Conservation (phyloP, 129 eudicot genomes). For the Flaveria bidentis region DNA sequence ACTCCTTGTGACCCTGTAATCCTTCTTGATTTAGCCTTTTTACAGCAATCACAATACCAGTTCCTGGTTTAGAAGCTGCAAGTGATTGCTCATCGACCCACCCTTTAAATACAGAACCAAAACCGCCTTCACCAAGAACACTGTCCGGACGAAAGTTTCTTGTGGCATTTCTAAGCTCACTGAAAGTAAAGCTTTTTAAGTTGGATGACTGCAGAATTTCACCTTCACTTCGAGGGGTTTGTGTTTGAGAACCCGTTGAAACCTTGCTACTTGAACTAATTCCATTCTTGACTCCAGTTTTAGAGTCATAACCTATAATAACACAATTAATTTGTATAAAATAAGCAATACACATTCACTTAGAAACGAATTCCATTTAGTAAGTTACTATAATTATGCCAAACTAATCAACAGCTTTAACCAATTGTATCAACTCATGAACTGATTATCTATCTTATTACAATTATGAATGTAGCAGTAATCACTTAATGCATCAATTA, state of each 20-base stretch:
- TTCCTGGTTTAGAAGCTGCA: conserved; percentile 68
- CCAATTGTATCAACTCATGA: not conserved
- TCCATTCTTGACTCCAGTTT: conserved; percentile 48
- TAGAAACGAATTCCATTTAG: not conserved
- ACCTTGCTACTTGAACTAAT: conserved; percentile 54
- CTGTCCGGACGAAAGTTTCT: conserved; percentile 83
- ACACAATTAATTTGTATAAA: conserved; percentile 5
- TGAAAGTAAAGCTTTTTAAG: conserved; percentile 65
- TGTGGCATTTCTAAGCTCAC: conserved; percentile 62
- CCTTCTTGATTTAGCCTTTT: conserved; percentile 84
- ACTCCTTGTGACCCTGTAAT: conserved; percentile 84
- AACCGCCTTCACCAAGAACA: conserved; percentile 85
- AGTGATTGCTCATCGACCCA: conserved; percentile 79
- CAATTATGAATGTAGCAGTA: too few species aligned
- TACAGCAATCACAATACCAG: conserved; percentile 70
- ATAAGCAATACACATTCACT: not conserved
- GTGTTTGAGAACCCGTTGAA: conserved; percentile 59
- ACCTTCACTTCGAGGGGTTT: conserved; percentile 74
- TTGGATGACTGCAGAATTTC: conserved; percentile 71
- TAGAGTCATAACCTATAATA: conserved; percentile 45
- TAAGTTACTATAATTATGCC: conserved; percentile 4
- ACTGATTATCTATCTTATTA: not conserved
- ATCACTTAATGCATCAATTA: too few species aligned
- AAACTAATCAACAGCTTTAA: not conserved
- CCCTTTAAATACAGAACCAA: conserved; percentile 87